Evolutionary conservation across 2,329 filamentous ascomycete genomes (phyloP), one percentile per base, ranked within the genome.

Genomic region (Scedosporium apiospermum): DNA sequence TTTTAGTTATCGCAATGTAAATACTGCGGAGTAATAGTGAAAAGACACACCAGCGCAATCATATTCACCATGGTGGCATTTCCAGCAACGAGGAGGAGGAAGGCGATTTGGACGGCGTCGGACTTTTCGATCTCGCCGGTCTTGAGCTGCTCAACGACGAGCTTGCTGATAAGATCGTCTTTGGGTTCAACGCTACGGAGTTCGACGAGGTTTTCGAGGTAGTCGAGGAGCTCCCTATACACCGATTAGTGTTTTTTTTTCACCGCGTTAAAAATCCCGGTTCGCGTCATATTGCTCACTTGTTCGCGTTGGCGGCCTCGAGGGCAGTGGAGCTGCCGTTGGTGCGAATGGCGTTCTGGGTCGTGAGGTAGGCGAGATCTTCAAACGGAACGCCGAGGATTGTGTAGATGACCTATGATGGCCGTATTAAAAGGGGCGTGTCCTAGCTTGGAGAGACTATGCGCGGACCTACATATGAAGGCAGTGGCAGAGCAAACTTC

Each of bases 61-160:
- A 79, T 81, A 66, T 76, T 80, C 4, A 81, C 75, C 76, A 81
- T 78, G 0, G 80, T 81, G 0, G 79, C 80, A 44, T 82, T 82
- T 2, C 79, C 79, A 0, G 80, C 79, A 1, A 80, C 78, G 1
- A 82, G 73, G 4, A 81, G 70, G 6, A 82, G 68, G 42, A 82
- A 81, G 0, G 79, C 77, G 57, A 81, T 78, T 63, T 80, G 77
- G 1, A 80, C 71, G 1, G 74, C 73, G 46, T 79, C 77, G 0
- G 73, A 69, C 65, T 74, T 77, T 1, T 71, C 69, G 14, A 78
- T 72, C 38, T 73, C 70, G 0, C 76, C 76, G 1, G 71, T 66
- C 49, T 72, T 73, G 6, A 77, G 69, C 53, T 80, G 76, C 46
- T 79, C 74, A 1, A 71, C 71, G 23, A 73, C 74, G 34, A 79